Percentiles rank a stretch among this genome's conserved stretches.
phyloP scores from a whole-genome alignment of 768 basidiomycete genomes.

The Cyathus striatus region DNA sequence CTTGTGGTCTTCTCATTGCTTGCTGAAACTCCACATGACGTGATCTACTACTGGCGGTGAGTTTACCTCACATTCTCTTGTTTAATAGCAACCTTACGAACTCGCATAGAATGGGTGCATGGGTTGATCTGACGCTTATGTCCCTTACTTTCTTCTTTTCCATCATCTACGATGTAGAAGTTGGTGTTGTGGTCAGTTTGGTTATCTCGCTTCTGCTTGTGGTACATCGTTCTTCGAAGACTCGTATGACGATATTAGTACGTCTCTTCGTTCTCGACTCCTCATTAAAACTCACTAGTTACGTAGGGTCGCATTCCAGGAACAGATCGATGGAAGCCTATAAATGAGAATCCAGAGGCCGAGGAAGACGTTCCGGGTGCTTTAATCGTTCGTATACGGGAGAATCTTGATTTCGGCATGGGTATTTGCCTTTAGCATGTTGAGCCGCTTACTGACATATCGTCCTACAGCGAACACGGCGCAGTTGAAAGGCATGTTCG shows the following conservation, averaged over 20 bases:
- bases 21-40: conserved; percentile 82
- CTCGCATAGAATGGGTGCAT: conserved; percentile 72
- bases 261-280: conserved; percentile 12
- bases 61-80: conserved; percentile 12
- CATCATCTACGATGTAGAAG: conserved; percentile 87
- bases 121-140: conserved; percentile 87
- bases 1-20: conserved; percentile 83
- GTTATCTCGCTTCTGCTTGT: conserved; percentile 86
- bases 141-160: conserved; percentile 82
- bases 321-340: conserved; percentile 85
- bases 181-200: conserved; percentile 86
- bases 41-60: conserved; percentile 80
- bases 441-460: conserved; percentile 17
- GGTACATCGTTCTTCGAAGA: conserved; percentile 82
- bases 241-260: conserved; percentile 88
- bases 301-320: conserved; percentile 87
- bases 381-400: conserved; percentile 84
- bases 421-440: not conserved
- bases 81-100: not conserved
- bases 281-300: not conserved
- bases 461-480: conserved; percentile 79
- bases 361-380: conserved; percentile 77
- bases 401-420: conserved; percentile 87
- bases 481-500: conserved; percentile 71
- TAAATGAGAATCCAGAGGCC: conserved; percentile 83